These are phyloP conservation scores for Aspergillus sp. DNA, from an alignment of 2,329 filamentous ascomycete species.

Conservation along the genomic window DNA sequence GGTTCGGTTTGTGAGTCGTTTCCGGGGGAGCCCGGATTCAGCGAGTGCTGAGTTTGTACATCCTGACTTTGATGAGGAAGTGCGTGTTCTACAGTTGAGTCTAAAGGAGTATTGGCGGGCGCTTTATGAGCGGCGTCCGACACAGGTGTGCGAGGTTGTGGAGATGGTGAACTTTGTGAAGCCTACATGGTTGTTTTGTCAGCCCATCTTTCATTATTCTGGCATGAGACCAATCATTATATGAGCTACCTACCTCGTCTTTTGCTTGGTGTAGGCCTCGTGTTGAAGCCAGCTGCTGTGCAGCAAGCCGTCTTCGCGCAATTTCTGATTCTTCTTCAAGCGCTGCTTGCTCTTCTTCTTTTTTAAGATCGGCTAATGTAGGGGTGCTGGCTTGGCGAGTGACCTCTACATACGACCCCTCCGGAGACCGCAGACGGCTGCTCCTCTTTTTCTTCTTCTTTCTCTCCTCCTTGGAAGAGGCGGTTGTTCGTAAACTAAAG, in stretches of 20 bases:
- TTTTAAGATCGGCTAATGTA: constrained; percentile 57
- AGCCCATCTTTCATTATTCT: neutral
- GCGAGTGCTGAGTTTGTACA: constrained; percentile 10
- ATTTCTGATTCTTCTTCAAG: constrained; percentile 60
- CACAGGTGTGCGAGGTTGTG: constrained; percentile 9
- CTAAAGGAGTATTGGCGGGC: constrained; percentile 11
- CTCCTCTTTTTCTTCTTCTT: constrained; percentile 36
- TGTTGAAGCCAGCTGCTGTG: constrained; percentile 56
- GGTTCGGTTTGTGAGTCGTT: constrained; percentile 32
- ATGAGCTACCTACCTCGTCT: constrained; percentile 31
- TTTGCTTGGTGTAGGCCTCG: constrained; percentile 50
- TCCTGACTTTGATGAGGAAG: neutral
- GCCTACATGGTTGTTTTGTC: constrained; percentile 1
- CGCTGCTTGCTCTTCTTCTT: constrained; percentile 58
- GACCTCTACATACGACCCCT: constrained; percentile 28
- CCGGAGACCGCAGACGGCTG: constrained; percentile 31
- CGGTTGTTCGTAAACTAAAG: constrained; percentile 48
- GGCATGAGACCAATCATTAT: neutral
- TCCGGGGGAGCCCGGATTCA: constrained; percentile 17
- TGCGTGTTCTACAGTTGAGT: constrained; percentile 16
- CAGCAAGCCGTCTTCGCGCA: constrained; percentile 56
- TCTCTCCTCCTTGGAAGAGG: constrained; percentile 45
- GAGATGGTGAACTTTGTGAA: constrained; percentile 8
- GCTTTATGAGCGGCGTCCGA: constrained; percentile 11
- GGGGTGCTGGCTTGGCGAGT: constrained; percentile 42